Evolutionary conservation across 139 green algal genomes (phyloP).

Genomic region (Chlorella vulgaris): DNA sequence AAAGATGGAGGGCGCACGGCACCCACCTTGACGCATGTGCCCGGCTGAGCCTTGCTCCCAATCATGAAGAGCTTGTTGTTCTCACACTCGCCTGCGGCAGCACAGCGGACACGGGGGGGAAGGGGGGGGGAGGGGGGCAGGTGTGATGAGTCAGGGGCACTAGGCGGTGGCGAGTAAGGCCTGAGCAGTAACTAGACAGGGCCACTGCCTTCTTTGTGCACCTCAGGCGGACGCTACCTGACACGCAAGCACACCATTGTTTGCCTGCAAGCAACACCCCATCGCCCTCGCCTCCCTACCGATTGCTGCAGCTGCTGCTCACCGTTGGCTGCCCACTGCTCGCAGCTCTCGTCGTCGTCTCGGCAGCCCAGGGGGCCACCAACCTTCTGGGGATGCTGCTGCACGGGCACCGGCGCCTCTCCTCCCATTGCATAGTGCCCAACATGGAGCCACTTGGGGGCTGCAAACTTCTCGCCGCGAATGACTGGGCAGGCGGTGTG

Average conservation of each 20-base stretch:
- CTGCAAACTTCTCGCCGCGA: constrained; percentile 60
- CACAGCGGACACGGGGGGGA: too few relatives aligned
- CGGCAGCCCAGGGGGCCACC: constrained; percentile 7
- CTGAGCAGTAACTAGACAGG: too few relatives aligned
- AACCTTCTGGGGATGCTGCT: constrained; percentile 15
- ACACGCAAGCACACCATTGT: too few relatives aligned
- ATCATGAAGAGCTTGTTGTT: constrained; percentile 47
- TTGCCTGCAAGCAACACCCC: too few relatives aligned
- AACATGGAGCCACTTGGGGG: constrained; percentile 48
- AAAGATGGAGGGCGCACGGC: neutral
- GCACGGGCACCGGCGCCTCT: neutral
- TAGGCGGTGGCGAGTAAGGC: too few relatives aligned
- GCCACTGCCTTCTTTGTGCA: too few relatives aligned
- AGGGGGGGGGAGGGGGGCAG: neutral
- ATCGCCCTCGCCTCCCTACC: too few relatives aligned
- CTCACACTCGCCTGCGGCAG: constrained; percentile 35
- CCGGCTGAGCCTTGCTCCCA: constrained; percentile 7
- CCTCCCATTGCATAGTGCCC: constrained; percentile 29
- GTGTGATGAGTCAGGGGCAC: neutral
- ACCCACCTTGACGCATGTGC: constrained; percentile 27
- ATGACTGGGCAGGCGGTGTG: constrained; percentile 75
- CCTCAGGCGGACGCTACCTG: too few relatives aligned
- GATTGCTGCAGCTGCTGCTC: too few relatives aligned
- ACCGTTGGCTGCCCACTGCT: constrained; percentile 23
- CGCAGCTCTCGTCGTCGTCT: constrained; percentile 5